Base-by-base conservation (phyloP, 352 stramenopile genomes). In the Phytopythium montanum region DNA sequence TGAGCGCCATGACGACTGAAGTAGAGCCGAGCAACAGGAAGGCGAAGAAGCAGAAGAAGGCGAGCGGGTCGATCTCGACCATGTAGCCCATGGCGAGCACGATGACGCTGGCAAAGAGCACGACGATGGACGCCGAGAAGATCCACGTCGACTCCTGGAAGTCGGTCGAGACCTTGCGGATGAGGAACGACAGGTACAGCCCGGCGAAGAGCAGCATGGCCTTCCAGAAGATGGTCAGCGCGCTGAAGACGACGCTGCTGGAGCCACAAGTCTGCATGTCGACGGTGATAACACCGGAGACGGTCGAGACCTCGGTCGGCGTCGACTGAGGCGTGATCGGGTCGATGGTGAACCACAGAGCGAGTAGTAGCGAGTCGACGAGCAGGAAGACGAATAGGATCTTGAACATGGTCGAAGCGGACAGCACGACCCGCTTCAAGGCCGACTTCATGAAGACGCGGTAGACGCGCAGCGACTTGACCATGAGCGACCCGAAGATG, bases 181-280 rank as follows among this genome's bases (percentile, higher is more conserved):
- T 81, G 25, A 80, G 61, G 41, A 86, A 79, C 8, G 71, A 77
- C 26, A 83, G n/a, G 29, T 73, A 79, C n/a, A 81, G 48, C 3
- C 73, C 73, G 0, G 62, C 33, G 7, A 72, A 69, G 4, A 81
- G 54, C 54, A 85, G 58, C 25, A 76, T 53, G 5, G 66, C 66
- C 54, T 83, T 83, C 68, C 68, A 83, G 51, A 80, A 74, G 48
- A 83, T 65, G 19, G 74, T 33, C 6, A 81, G 28, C 7, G 51
- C 62, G 2, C 64, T 54, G 41, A 83, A 83, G 8, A 79, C 63
- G 6, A 70, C 68, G 51, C 61, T 81, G 33, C 48, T 70, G 25
- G 71, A 78, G 2, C 50, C 55, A 29, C 75, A 84, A 2, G 38
- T 57, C 8, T 71, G 56, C 5, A 49, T 38, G 8, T 69, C 58